Evolutionary conservation across 768 basidiomycete genomes (phyloP), one percentile per base, ranked within the genome.

Genomic region (Mycena haematopus): DNA sequence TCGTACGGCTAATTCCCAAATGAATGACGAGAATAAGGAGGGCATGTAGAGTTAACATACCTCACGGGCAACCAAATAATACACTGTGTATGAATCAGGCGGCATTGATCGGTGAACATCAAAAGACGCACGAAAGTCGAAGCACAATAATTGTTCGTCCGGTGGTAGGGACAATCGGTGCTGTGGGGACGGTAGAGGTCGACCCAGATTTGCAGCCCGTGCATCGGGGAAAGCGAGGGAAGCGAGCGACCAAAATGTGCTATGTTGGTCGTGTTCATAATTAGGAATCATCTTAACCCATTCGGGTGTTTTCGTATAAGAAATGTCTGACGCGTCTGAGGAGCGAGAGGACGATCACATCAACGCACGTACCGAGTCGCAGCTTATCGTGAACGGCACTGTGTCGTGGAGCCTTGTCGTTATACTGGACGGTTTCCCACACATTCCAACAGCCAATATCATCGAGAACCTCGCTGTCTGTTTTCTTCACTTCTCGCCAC

Each of bases 381-480:
- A 71, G 36, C 27, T 54, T 52, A 1, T 49, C 35, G 17, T 63
- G 56, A 4, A 57, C 62, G 17, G 24, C 17, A 38, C 69, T 69
- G 17, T 56, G 31, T 25, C 71, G 66, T 15, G 72, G 70, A 24
- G 22, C 29, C 10, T 29, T 33, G 11, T 49, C 59, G 14, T 17
- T 44, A 8, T 35, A 55, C 27, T 55, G 56, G 15, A 46, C 31
- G 1, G 58, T 56, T 66, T 6, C 51, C 65, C 59, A 29, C 35
- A 47, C 56, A 45, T 64, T 70, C 78, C 78, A 79, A 58, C 78
- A 79, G n/a, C 78, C 76, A 11, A 79, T 40, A 22, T 73, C 71
- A 6, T 67, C 66, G 1, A 42, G 13, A 35, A 61, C 29, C 14
- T 53, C 17, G 19, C 68, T 69, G 27, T 56, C 21, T 19, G 24